Percentiles rank a stretch among this genome's conserved stretches.
Evolutionary conservation across 202 grass and related monocot species (phyloP).

Genomic region (Panicum virgatum): DNA sequence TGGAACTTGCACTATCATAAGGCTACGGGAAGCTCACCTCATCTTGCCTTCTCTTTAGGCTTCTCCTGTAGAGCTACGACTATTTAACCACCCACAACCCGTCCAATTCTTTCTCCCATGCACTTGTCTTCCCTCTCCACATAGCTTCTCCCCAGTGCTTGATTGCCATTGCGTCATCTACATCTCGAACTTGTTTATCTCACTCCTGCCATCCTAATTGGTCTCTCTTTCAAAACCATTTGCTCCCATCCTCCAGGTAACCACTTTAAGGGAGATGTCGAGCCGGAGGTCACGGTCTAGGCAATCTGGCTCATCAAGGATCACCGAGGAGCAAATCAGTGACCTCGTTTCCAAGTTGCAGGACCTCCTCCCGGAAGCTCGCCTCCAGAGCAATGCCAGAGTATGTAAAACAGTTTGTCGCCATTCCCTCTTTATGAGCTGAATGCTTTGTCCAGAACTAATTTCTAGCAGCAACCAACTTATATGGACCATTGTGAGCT

Average conservation of each 20-base stretch:
- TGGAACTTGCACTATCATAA: conserved; percentile 36
- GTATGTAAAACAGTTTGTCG: conserved; percentile 37
- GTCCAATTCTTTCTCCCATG: conserved; percentile 55
- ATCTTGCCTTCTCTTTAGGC: conserved; percentile 39
- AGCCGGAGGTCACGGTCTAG: conserved; percentile 70
- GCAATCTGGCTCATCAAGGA: conserved; percentile 73
- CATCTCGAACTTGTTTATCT: conserved; percentile 43
- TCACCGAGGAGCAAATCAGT: conserved; percentile 87
- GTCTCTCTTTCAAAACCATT: neutral
- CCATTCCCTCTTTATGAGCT: conserved; percentile 19
- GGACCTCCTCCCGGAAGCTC: conserved; percentile 68
- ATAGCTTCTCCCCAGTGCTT: conserved; percentile 36
- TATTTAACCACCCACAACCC: conserved; percentile 63
- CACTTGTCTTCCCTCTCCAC: conserved; percentile 44
- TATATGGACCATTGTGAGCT: neutral
- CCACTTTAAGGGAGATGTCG: conserved; percentile 58
- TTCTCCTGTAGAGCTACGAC: conserved; percentile 26
- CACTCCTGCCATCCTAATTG: conserved; percentile 12
- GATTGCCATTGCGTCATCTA: conserved; percentile 38
- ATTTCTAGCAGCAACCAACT: conserved; percentile 12
- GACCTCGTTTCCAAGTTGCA: conserved; percentile 92
- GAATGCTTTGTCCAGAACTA: conserved; percentile 5
- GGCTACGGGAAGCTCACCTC: conserved; percentile 31
- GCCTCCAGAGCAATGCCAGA: conserved; percentile 64
- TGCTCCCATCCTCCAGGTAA: neutral